A percentile compares a stretch with the other conserved stretches of the same genome.
These are phyloP conservation scores for Dioscorea zingiberensis DNA, from an alignment of 106 monocot species.

Conservation along the genomic window DNA sequence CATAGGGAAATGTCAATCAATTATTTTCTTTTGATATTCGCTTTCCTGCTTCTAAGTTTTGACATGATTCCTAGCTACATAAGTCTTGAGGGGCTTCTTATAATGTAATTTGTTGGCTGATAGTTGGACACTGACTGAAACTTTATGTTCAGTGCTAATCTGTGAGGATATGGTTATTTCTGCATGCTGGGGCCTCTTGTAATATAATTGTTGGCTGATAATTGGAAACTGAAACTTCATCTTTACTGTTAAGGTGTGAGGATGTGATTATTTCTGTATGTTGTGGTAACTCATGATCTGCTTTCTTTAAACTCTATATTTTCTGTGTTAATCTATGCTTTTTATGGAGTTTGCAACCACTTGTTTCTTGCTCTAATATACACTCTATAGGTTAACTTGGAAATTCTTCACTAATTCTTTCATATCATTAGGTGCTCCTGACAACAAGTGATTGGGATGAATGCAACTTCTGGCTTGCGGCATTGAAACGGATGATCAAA, in stretches of 20 bases:
- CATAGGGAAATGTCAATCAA: background rate
- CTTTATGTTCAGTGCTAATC: too few species aligned
- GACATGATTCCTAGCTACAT: background rate
- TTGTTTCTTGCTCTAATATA: background rate
- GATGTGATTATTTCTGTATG: background rate
- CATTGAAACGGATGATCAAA: constrained; percentile 95
- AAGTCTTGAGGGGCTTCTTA: too few species aligned
- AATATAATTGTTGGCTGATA: too few species aligned
- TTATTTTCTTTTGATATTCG: background rate
- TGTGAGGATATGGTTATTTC: too few species aligned
- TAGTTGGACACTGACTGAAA: too few species aligned
- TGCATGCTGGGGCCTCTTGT: background rate
- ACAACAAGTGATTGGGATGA: constrained; percentile 99
- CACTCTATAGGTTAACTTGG: background rate
- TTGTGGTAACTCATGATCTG: background rate
- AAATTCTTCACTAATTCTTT: background rate
- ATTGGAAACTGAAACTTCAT: too few species aligned
- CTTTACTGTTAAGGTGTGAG: too few species aligned
- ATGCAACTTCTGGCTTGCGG: constrained; percentile 97
- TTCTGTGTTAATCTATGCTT: background rate
- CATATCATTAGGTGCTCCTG: constrained; percentile 53
- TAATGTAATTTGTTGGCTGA: too few species aligned
- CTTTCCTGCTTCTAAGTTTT: background rate
- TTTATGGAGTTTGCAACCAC: background rate
- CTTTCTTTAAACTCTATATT: too few species aligned